phyloP scores from a whole-genome alignment of 2,329 filamentous ascomycete species.

The Botryosphaeria dothidea region DNA sequence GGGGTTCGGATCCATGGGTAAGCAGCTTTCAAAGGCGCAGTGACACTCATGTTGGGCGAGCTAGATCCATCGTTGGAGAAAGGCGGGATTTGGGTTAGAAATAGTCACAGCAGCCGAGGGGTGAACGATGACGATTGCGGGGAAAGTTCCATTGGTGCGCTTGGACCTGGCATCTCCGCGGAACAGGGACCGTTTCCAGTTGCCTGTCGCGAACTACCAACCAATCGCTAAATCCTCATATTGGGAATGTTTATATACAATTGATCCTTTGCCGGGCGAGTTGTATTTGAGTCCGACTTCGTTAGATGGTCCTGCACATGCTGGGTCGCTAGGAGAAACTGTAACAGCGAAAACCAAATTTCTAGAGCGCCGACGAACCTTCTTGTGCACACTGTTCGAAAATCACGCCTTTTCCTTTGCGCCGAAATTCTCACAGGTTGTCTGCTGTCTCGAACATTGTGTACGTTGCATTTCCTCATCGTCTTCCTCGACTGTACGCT shows the following conservation, averaged over 20 bases:
- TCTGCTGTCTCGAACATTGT: not conserved
- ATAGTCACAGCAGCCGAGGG: not conserved
- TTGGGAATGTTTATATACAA: too few relatives aligned
- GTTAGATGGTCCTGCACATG: too few relatives aligned
- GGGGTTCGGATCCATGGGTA: constrained; percentile 63
- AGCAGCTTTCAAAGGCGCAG: not conserved
- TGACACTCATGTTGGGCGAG: not conserved
- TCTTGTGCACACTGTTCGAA: too few relatives aligned
- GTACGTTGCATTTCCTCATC: constrained; percentile 9
- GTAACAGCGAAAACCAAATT: too few relatives aligned
- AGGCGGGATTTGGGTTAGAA: not conserved
- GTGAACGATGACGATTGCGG: constrained; percentile 6
- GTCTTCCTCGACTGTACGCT: constrained; percentile 56
- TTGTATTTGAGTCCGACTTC: too few relatives aligned
- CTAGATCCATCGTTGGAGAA: not conserved
- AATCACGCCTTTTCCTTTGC: too few relatives aligned
- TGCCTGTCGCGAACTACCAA: too few relatives aligned
- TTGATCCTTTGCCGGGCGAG: too few relatives aligned
- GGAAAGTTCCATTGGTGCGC: not conserved
- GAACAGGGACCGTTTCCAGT: not conserved
- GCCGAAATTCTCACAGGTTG: too few relatives aligned
- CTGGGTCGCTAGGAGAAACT: too few relatives aligned
- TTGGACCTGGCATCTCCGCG: constrained; percentile 4
- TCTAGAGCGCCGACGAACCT: too few relatives aligned
- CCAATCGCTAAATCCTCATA: too few relatives aligned